These are phyloP conservation scores for Sphagnum magellanicum DNA, from an alignment of 228 moss, liverwort and hornwort genomes.

Conservation along the genomic window DNA sequence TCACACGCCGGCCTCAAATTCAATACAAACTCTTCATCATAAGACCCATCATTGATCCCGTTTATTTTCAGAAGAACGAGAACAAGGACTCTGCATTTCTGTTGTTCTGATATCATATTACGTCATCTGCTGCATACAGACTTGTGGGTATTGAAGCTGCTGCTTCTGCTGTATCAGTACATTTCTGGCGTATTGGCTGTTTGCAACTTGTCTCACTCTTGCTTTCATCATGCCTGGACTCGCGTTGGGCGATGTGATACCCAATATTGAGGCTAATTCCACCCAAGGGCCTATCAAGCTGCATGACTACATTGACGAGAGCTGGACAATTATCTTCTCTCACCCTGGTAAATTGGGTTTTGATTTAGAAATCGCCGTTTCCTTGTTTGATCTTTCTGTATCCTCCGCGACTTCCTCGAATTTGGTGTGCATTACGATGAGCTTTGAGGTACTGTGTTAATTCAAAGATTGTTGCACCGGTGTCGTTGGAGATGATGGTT, in stretches of 20 bases:
- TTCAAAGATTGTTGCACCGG: too few species aligned
- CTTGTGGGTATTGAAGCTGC: too few species aligned
- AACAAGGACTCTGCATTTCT: too few species aligned
- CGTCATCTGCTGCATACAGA: too few species aligned
- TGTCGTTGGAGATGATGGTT: neutral
- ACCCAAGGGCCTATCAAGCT: constrained; percentile 56
- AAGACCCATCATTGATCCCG: too few species aligned
- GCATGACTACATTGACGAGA: constrained; percentile 53
- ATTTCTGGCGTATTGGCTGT: too few species aligned
- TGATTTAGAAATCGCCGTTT: neutral
- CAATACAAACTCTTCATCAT: too few species aligned
- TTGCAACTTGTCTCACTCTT: neutral
- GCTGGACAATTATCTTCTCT: constrained; percentile 70
- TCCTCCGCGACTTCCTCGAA: neutral
- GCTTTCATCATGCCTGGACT: constrained; percentile 30
- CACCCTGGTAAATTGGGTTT: constrained; percentile 40
- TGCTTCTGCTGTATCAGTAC: too few species aligned
- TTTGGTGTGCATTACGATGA: neutral
- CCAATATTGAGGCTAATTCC: constrained; percentile 52
- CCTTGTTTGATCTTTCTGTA: neutral
- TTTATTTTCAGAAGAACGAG: too few species aligned
- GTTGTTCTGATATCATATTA: too few species aligned
- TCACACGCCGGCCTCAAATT: too few species aligned
- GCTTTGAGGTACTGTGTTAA: too few species aligned
- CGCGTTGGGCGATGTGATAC: constrained; percentile 56